Evolutionary conservation across 768 basidiomycete genomes (phyloP).

Genomic region (Phlebiopsis gigantea): DNA sequence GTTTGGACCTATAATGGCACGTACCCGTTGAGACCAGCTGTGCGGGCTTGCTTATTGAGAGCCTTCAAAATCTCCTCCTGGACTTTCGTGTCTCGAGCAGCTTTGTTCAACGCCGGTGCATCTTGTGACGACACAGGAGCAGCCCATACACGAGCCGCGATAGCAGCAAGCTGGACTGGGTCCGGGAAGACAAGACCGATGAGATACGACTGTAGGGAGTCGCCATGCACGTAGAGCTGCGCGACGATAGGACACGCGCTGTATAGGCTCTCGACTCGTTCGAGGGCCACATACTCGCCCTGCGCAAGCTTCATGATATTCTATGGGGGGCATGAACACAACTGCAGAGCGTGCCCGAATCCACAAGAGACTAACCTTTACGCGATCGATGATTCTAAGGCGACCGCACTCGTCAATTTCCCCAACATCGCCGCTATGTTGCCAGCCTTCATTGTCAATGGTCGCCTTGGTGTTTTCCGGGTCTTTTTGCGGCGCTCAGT

Average conservation of each 20-base stretch:
- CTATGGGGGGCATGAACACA: too few species aligned
- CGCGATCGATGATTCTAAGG: constrained; percentile 87
- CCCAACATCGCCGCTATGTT: constrained; percentile 88
- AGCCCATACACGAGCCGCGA: constrained; percentile 49
- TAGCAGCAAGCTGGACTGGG: constrained; percentile 58
- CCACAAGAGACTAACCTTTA: too few species aligned
- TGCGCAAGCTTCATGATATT: constrained; percentile 99
- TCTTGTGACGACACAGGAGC: constrained; percentile 50
- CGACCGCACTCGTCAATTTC: constrained; percentile 76
- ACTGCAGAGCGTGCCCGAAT: too few species aligned
- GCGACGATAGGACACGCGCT: constrained; percentile 61
- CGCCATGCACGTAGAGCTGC: constrained; percentile 87
- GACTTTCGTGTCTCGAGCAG: constrained; percentile 58
- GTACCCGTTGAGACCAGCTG: constrained; percentile 73
- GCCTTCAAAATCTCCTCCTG: constrained; percentile 45
- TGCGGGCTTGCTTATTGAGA: constrained; percentile 56
- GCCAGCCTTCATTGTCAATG: constrained; percentile 85
- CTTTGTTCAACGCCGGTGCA: constrained; percentile 40
- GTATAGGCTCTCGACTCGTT: constrained; percentile 88
- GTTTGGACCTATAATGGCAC: constrained; percentile 20
- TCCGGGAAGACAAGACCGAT: constrained; percentile 83
- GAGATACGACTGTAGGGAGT: constrained; percentile 83
- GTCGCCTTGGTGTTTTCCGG: constrained; percentile 76
- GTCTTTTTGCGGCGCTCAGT: constrained; percentile 38
- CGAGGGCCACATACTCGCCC: constrained; percentile 97